Percentiles rank a stretch among this genome's conserved stretches.
These are phyloP conservation scores for Phytophthora megakarya DNA, from an alignment of 352 stramenopile species.

Conservation along the genomic window DNA sequence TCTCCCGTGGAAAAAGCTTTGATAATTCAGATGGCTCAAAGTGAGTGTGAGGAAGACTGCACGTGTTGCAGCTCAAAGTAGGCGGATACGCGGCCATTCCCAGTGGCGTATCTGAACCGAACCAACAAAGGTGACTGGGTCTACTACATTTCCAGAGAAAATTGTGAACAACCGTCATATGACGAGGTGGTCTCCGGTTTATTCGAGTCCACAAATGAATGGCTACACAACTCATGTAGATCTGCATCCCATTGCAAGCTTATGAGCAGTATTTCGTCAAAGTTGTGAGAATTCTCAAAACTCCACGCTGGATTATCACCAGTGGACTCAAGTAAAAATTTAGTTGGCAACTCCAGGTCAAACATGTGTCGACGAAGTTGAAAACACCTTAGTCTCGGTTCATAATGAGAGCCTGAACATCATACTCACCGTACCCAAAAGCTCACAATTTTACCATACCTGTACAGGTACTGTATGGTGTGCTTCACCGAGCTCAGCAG, in stretches of 20 bases:
- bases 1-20: not conserved
- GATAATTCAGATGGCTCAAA: not conserved
- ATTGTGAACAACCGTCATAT: not conserved
- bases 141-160: not conserved
- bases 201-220: constrained; percentile 1
- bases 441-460: too few species aligned
- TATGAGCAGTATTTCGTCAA: constrained; percentile 2
- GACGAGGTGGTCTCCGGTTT: not conserved
- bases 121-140: not conserved
- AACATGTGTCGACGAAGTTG: too few species aligned
- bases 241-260: not conserved
- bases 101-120: not conserved
- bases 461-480: too few species aligned
- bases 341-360: too few species aligned
- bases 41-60: constrained; percentile 7
- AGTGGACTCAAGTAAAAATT: not conserved
- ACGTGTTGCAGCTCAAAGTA: not conserved
- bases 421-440: not conserved
- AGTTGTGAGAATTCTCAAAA: not conserved
- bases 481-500: too few species aligned
- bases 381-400: not conserved
- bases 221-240: not conserved
- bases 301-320: not conserved
- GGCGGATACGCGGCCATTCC: not conserved
- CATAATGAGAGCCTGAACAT: not conserved